Conservation (phyloP, 2,329 filamentous ascomycete genomes). For the Amphichorda felina region DNA sequence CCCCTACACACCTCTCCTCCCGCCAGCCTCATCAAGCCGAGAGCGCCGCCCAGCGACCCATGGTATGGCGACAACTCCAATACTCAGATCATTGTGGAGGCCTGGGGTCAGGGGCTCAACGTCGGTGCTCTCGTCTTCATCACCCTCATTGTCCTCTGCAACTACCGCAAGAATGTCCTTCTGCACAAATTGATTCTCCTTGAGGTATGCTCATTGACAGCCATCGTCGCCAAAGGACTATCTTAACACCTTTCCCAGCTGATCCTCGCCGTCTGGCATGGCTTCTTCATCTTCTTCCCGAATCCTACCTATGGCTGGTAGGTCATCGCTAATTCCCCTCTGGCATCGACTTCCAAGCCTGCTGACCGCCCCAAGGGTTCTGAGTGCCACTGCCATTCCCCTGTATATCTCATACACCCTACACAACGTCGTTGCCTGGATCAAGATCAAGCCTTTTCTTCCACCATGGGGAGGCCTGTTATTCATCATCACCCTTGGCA, state of each 20-base stretch:
- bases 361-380: slow-evolving; percentile 1
- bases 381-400: slow-evolving; percentile 5
- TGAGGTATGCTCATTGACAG: slow-evolving; percentile 3
- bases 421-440: slow-evolving; percentile 7
- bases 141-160: slow-evolving; percentile 6
- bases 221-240: not conserved
- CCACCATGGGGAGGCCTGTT: slow-evolving; percentile 5
- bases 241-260: not conserved
- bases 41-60: too few relatives aligned
- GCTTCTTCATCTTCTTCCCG: slow-evolving; percentile 7
- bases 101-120: slow-evolving; percentile 7
- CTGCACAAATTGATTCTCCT: slow-evolving; percentile 8
- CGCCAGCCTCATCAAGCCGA: too few relatives aligned
- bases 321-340: not conserved
- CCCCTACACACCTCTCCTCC: too few relatives aligned
- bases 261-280: slow-evolving; percentile 4
- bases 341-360: not conserved
- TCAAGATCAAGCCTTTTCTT: slow-evolving; percentile 9
- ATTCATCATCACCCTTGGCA: slow-evolving; percentile 6
- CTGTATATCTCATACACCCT: slow-evolving; percentile 7
- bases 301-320: slow-evolving; percentile 5
- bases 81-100: slow-evolving; percentile 6
- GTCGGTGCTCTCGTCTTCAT: slow-evolving; percentile 6
- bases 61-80: slow-evolving; percentile 1
- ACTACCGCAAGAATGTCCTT: slow-evolving; percentile 7